Base-by-base conservation (phyloP, 164 flowering plant species). In the Paratinospora sagittata region DNA sequence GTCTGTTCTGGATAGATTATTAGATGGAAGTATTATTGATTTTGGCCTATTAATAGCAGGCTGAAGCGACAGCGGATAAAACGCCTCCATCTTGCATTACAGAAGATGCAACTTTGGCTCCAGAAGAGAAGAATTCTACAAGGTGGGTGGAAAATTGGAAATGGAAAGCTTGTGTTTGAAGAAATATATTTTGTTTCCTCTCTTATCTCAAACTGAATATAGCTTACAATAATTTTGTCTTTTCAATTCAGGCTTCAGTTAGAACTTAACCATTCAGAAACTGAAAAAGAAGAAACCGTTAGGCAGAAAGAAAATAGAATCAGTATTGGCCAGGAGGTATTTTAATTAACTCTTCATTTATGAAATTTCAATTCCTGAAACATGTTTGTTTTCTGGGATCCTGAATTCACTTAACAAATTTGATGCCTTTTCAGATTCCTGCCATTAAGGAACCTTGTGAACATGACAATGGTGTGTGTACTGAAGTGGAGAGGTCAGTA, bases 401-500 rank as follows among this genome's bases (percentile, higher is more conserved):
- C 9, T n/a, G 21, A 8, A 55, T 55, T 55, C 11, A 21, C 24
- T 23, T 55, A n/a, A 55, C 24, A 19, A 24, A n/a, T 39, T 37
- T 10, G 6, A 2, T 23, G 17, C 65, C 69, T 45, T 5, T 26
- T 33, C 82, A 83, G 83, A 74, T 68, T 55, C 43, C 65, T 70
- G 62, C 34, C 49, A 68, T n/a, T 68, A 55, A 64, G 49, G 26
- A 45, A 34, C 27, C 66, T 37, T n/a, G n/a, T 58, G 63, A 65
- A 39, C 68, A 49, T 4, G 58, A 52, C 23, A 58, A 62, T 13
- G 57, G n/a, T 7, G 68, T 27, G 23, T 49, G 61, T 39, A 39
- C 67, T 49, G 67, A 72, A 76, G 73, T 47, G 65, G 71, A 30
- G 78, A 81, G 87, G 87, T 86, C 65, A 77, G 80, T 65, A n/a